These are phyloP conservation scores for Suhomyces tanzawaensis DNA, from an alignment of 805 yeast genomes.

Conservation along the genomic window DNA sequence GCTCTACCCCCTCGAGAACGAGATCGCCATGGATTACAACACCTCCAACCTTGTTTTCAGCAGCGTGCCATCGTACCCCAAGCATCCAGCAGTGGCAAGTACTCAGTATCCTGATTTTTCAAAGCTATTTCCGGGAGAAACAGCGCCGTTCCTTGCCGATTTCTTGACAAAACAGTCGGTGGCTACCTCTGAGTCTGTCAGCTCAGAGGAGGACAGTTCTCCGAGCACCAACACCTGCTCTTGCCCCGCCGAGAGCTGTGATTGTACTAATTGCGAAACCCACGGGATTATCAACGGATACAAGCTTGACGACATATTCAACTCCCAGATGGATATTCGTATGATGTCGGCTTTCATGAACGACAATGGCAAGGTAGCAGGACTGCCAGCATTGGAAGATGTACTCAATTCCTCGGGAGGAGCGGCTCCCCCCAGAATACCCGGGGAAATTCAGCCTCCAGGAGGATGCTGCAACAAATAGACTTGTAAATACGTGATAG, in stretches of 20 bases:
- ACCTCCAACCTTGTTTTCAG: constrained; percentile 3
- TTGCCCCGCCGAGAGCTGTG: constrained; percentile 30
- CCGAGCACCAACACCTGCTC: constrained; percentile 13
- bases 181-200: background rate
- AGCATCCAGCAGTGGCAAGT: too few relatives aligned
- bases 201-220: constrained; percentile 4
- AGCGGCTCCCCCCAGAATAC: background rate
- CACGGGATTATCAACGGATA: constrained; percentile 45
- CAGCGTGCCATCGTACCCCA: background rate
- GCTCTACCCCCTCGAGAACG: constrained; percentile 6
- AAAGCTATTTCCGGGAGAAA: background rate
- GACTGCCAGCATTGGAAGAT: background rate
- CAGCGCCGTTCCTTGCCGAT: background rate
- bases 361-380: background rate
- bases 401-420: background rate
- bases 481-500: background rate
- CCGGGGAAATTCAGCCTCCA: background rate
- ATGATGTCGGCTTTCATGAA: background rate
- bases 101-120: background rate
- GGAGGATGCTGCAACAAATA: background rate
- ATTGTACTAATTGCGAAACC: constrained; percentile 43
- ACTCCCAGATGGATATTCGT: constrained; percentile 1
- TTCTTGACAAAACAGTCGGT: constrained; percentile 3
- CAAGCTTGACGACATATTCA: constrained; percentile 38
- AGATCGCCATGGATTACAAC: constrained; percentile 2